Percentiles rank a stretch among this genome's conserved stretches.
phyloP scores from a whole-genome alignment of 768 basidiomycete species.

The Hortiboletus flavorubellus region DNA sequence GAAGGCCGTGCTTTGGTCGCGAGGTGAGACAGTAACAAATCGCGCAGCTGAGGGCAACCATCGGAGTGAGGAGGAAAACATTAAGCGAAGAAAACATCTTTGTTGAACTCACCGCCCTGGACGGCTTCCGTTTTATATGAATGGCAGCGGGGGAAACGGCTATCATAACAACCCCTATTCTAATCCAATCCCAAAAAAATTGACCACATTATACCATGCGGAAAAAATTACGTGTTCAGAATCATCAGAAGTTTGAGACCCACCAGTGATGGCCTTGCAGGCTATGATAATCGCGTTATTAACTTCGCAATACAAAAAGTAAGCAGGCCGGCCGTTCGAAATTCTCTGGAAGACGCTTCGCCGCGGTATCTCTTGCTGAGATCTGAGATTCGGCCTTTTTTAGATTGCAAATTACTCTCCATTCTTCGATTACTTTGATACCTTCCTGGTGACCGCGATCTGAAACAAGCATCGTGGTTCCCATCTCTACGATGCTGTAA shows the following conservation, averaged over 20 bases:
- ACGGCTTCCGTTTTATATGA: slow-evolving; percentile 18
- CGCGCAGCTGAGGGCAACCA: slow-evolving; percentile 11
- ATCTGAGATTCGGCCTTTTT: slow-evolving; percentile 12
- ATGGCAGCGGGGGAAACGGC: slow-evolving; percentile 2
- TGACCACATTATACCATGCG: slow-evolving; percentile 5
- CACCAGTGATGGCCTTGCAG: slow-evolving; percentile 20
- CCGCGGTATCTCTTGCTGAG: slow-evolving; percentile 28
- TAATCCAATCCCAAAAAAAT: not conserved
- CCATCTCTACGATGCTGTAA: slow-evolving; percentile 5
- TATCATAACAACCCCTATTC: slow-evolving; percentile 13
- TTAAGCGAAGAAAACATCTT: slow-evolving; percentile 10
- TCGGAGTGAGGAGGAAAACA: slow-evolving; percentile 6
- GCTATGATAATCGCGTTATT: slow-evolving; percentile 17
- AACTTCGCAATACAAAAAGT: slow-evolving; percentile 12
- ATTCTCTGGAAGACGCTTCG: slow-evolving; percentile 13
- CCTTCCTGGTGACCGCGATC: slow-evolving; percentile 7
- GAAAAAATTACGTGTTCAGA: slow-evolving; percentile 13
- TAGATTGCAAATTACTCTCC: slow-evolving; percentile 17
- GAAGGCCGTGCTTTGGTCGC: slow-evolving; percentile 4
- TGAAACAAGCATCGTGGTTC: slow-evolving; percentile 14
- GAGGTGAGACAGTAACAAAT: slow-evolving; percentile 5
- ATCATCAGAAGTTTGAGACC: slow-evolving; percentile 8
- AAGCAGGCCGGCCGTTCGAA: slow-evolving; percentile 9
- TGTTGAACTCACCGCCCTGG: not conserved
- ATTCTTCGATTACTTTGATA: slow-evolving; percentile 18